Evolutionary conservation across 2,329 filamentous ascomycete species (phyloP).

Genomic region (Septoria petroselini): DNA sequence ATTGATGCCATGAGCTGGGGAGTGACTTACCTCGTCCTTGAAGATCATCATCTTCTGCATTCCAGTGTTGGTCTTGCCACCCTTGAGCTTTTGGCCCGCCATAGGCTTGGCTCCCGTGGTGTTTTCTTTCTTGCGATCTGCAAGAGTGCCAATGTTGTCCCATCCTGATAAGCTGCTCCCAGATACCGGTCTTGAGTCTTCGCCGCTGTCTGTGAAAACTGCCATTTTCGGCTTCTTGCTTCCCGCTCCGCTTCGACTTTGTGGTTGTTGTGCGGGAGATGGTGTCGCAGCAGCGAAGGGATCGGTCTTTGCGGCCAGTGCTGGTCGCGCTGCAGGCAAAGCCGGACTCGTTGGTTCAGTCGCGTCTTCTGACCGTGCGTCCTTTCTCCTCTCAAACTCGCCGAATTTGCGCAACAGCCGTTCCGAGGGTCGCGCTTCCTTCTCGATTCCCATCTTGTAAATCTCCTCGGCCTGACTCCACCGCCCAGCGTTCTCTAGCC

Average conservation of each 20-base stretch:
- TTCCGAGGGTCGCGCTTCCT: slow-evolving; percentile 77
- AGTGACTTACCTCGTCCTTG: slow-evolving; percentile 82
- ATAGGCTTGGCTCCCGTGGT: slow-evolving; percentile 79
- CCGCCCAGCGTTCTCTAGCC: slow-evolving; percentile 78
- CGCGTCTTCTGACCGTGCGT: slow-evolving; percentile 60
- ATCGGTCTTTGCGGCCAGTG: slow-evolving; percentile 79
- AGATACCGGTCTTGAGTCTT: slow-evolving; percentile 51
- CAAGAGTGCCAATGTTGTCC: slow-evolving; percentile 85
- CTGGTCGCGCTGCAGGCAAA: slow-evolving; percentile 76
- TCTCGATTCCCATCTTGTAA: slow-evolving; percentile 83
- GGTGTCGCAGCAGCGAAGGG: slow-evolving; percentile 63
- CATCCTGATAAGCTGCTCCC: slow-evolving; percentile 68
- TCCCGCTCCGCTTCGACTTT: slow-evolving; percentile 40
- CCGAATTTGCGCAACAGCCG: slow-evolving; percentile 83
- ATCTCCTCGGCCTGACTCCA: slow-evolving; percentile 94
- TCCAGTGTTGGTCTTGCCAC: slow-evolving; percentile 74
- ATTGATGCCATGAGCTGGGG: slow-evolving; percentile 32
- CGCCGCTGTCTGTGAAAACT: slow-evolving; percentile 75
- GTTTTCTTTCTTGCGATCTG: slow-evolving; percentile 93
- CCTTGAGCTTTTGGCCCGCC: slow-evolving; percentile 86
- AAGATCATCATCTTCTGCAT: slow-evolving; percentile 85
- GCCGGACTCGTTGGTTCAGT: slow-evolving; percentile 79
- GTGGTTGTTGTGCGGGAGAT: slow-evolving; percentile 64
- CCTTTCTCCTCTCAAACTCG: slow-evolving; percentile 80
- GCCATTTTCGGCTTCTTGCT: slow-evolving; percentile 74